These are phyloP conservation scores for thale cress (Arabidopsis thaliana) DNA, from an alignment of 345 rosid species.

Conservation along the genomic window TAIR10.1 NC_003074.8:16515501-16516000, in stretches of 20 bases:
- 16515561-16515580: background rate
- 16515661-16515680: slow-evolving; percentile 29
- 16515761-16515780: slow-evolving; percentile 40
- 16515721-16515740: slow-evolving; percentile 32
- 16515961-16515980: slow-evolving; percentile 51
- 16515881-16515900: background rate
- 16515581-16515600: background rate
- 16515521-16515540: slow-evolving; percentile 45
- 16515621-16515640: slow-evolving; percentile 40
- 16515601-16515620: slow-evolving; percentile 19
- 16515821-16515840: slow-evolving; percentile 25
- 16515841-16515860: background rate
- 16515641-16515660: slow-evolving; percentile 30
- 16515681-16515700: slow-evolving; percentile 35
- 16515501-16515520: slow-evolving; percentile 61
- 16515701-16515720: slow-evolving; percentile 40
- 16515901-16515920: slow-evolving; percentile 72
- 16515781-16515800: slow-evolving; percentile 44
- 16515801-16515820: slow-evolving; percentile 35
- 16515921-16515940: slow-evolving; percentile 60
- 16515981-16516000: slow-evolving; percentile 66
- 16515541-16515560: background rate
- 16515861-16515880: background rate
- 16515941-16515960: slow-evolving; percentile 48
- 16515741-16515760: slow-evolving; percentile 33